Evolutionary conservation across 495 filamentous ascomycete species (phyloP).

Genomic region (Trichoderma virens): DNA sequence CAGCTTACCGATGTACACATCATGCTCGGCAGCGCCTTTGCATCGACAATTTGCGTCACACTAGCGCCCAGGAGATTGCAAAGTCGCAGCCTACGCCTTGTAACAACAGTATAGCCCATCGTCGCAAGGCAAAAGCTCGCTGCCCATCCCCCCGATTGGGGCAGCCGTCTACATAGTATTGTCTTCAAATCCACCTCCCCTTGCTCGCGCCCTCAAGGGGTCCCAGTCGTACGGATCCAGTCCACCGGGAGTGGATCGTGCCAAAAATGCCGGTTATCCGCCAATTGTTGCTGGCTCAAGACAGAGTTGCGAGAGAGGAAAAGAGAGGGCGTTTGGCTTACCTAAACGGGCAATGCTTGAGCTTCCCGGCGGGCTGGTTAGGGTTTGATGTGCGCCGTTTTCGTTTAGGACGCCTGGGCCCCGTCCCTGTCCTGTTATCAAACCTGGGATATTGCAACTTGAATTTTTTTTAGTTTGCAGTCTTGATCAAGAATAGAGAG

Average conservation of each 20-base stretch:
- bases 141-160: neutral
- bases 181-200: neutral
- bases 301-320: no score
- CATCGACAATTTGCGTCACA: neutral
- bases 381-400: slow-evolving; percentile 1
- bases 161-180: neutral
- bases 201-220: neutral
- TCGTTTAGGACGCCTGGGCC: neutral
- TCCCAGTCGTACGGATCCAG: slow-evolving; percentile 3
- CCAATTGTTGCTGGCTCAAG: no score
- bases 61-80: neutral
- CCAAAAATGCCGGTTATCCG: slow-evolving; percentile 7
- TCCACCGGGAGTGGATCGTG: slow-evolving; percentile 5
- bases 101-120: neutral
- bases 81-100: neutral
- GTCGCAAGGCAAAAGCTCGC: neutral
- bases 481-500: neutral
- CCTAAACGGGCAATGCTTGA: neutral
- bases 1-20: no score
- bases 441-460: neutral
- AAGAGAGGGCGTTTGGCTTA: neutral
- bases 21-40: no score
- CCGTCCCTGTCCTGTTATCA: neutral
- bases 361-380: neutral
- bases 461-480: neutral